Evolutionary conservation across 75 land plant species (phyloP).

Genomic region (Picea sitchensis): DNA sequence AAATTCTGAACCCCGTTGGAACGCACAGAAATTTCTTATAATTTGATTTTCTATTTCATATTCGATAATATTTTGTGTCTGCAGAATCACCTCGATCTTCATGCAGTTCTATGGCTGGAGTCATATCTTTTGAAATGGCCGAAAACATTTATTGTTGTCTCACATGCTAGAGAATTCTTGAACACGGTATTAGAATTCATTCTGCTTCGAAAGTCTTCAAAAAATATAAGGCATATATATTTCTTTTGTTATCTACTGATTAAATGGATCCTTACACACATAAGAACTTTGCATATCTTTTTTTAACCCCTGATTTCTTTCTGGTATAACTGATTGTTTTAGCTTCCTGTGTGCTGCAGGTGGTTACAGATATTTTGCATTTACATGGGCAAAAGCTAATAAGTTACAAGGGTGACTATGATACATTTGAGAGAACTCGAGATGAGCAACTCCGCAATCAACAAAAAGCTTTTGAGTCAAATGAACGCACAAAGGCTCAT

Average conservation of each 20-base stretch:
- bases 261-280: conserved; percentile 1
- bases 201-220: not conserved
- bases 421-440: conserved; percentile 93
- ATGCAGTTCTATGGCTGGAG: conserved; percentile 99
- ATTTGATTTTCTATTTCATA: not conserved
- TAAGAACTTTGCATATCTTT: not conserved
- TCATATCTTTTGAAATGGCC: conserved; percentile 94
- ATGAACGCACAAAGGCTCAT: conserved; percentile 84
- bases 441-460: conserved; percentile 88
- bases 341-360: conserved; percentile 41
- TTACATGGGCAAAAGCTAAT: conserved; percentile 76
- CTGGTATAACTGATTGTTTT: not conserved
- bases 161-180: conserved; percentile 97
- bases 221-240: conserved; percentile 2
- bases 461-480: conserved; percentile 89
- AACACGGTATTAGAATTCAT: conserved; percentile 62
- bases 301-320: not conserved
- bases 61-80: not conserved
- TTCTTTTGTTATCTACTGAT: conserved; percentile 5
- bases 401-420: conserved; percentile 93
- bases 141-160: conserved; percentile 96
- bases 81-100: conserved; percentile 99
- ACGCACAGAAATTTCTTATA: not conserved
- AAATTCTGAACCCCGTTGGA: not conserved
- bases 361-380: conserved; percentile 95